These are phyloP conservation scores for Globisporangium nagaii DNA, from an alignment of 352 stramenopile genomes.

Conservation along the genomic window DNA sequence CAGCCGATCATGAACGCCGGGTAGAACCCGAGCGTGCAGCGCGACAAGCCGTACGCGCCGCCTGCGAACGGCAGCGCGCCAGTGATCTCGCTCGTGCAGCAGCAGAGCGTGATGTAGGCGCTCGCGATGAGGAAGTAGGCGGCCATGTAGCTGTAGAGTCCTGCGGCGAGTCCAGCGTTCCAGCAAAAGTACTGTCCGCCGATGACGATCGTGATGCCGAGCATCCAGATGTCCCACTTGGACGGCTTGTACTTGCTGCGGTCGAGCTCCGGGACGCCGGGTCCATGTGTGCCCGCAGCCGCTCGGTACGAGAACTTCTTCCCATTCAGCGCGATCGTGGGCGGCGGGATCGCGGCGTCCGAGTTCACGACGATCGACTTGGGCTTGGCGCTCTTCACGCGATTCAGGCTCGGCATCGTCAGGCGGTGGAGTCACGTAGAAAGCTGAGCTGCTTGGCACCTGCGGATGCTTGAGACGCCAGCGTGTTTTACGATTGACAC, in stretches of 20 bases:
- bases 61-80: constrained; percentile 24
- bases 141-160: constrained; percentile 19
- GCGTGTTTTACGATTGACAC: too few relatives aligned
- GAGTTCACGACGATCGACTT: constrained; percentile 4
- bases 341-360: background rate
- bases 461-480: too few relatives aligned
- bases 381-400: background rate
- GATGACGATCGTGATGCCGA: constrained; percentile 27
- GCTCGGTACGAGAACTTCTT: constrained; percentile 7
- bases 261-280: background rate
- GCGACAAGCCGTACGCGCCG: constrained; percentile 8
- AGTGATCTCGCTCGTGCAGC: constrained; percentile 24
- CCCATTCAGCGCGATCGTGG: constrained; percentile 3
- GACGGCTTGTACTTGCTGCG: background rate
- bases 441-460: too few relatives aligned
- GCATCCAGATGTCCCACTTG: constrained; percentile 38
- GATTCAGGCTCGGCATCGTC: background rate
- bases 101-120: constrained; percentile 22
- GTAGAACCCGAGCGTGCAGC: constrained; percentile 11
- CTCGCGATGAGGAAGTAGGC: constrained; percentile 13
- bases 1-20: constrained; percentile 28
- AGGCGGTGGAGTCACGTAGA: background rate
- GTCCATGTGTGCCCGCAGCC: background rate
- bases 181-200: constrained; percentile 32
- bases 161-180: constrained; percentile 20